Evolutionary conservation across 2,329 filamentous ascomycete species (phyloP), one percentile per base, ranked within the genome.

Genomic region (Thermomyces lanuginosus): DNA sequence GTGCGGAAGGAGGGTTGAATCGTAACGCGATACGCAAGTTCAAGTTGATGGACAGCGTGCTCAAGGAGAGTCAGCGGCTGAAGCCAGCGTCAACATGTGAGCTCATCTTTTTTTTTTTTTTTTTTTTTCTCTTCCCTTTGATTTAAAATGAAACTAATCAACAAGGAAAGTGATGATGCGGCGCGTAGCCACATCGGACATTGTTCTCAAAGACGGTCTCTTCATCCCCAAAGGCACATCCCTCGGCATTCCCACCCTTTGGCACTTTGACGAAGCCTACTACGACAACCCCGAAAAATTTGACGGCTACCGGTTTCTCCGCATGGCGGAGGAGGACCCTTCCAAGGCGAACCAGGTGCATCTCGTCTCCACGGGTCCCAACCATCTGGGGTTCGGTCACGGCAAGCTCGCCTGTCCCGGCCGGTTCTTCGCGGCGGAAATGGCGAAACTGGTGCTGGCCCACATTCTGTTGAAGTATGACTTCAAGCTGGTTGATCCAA

Each of bases 361-460:
- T 3, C 59, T 72, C 51, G 61, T 69, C 8, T 64, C 63, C 4
- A 69, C 66, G 2, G 62, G 59, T 18, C 50, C 61, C 19, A 42
- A 48, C 5, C 61, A 66, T 36, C 41, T 71, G 11, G 51, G 61
- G 0, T 73, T 72, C 43, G 66, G 69, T 0, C 64, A 70, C 33
- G 69, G 69, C 5, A 51, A 61, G 34, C 66, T 72, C 40, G 42
- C 46, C 19, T 50, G 47, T 31, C 44, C 46, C 3, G 46, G 47
- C 6, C 34, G 47, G n/a, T 48, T 45, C 28, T 48, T 45, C 23
- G 46, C 45, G 0, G 34, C 35, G 4, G 34, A 37, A 21, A 33
- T 42, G 31, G 29, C 43, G 10, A 50, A 48, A 32, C 35, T 46
- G 16, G 24, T 39, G 6, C 27, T 50, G 8, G 36, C 33, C 6